Evolutionary conservation across 2,329 filamentous ascomycete species (phyloP), one percentile per base, ranked within the genome.

Genomic region (Amesomyces nigricolor): DNA sequence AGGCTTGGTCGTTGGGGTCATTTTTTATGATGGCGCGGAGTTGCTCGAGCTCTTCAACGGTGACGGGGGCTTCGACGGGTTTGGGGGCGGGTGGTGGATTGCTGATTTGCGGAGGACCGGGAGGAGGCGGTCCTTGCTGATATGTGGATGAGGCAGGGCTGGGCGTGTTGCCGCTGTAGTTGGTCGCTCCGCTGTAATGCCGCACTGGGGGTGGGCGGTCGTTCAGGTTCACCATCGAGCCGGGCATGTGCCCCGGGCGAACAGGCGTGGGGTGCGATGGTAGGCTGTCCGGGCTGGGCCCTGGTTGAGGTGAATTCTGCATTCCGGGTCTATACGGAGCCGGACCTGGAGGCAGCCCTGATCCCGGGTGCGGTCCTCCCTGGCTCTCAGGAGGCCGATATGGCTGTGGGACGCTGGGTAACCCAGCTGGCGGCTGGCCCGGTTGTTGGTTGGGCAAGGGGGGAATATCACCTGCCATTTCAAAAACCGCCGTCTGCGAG

Each of bases 1-100:
- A 79, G 46, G 80, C 80, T 59, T 87, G 81, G 62, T 96, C 90
- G 30, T 78, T 78, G 0, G 91, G 83, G 58, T 91, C 88, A 26
- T 75, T 76, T 67, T 87, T 88, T 60, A 88, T 85, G 6, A 76
- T 73, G 64, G 82, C 81, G 32, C 89, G 85, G 8, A 97, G 73
- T 19, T 79, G 78, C 62, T 95, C 88, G 7, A 99, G 76, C 67
- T 95, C 89, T 43, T 88, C 82, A 2, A 80, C 74, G 0, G 91
- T 96, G 4, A 97, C 86, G 0, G 86, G 87, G 2, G 73, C 61
- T 38, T 72, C 68, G 22, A 67, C 66, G 1, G 61, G 59, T 19
- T 65, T 62, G 1, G 69, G 62, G 59, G 68, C 69, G 3, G 66
- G 62, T 38, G 71, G n/a, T 51, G 56, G 17, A 64, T 55, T 45